A percentile compares a stretch with the other conserved stretches of the same genome.
phyloP scores from a whole-genome alignment of 2,329 filamentous ascomycete species.

The Colletotrichum costaricense region DNA sequence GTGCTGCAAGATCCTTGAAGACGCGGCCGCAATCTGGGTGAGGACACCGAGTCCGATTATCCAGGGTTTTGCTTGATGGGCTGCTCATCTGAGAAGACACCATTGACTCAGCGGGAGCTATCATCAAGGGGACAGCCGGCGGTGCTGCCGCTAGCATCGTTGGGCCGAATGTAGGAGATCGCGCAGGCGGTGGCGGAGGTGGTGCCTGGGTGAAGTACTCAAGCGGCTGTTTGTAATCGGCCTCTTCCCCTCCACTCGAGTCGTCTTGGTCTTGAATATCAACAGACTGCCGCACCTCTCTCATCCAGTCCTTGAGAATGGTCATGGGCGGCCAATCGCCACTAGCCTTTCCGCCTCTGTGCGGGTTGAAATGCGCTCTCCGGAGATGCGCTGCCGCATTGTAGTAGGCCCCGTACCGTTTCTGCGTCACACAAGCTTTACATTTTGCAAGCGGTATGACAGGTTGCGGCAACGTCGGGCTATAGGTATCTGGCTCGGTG shows the following conservation, averaged over 20 bases:
- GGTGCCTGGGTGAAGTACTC: conserved; percentile 29
- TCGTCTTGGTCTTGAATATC: conserved; percentile 58
- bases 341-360: conserved; percentile 66
- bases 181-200: conserved; percentile 20
- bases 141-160: conserved; percentile 24
- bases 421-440: conserved; percentile 67
- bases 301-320: conserved; percentile 70
- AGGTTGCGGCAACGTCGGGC: conserved; percentile 55
- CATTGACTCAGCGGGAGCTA: conserved; percentile 20
- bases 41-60: conserved; percentile 63
- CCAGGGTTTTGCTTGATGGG: conserved; percentile 46
- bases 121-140: conserved; percentile 7
- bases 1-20: conserved; percentile 78
- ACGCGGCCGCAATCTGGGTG: conserved; percentile 69
- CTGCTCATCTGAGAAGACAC: conserved; percentile 38
- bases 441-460: conserved; percentile 64
- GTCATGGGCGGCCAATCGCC: conserved; percentile 70
- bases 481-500: conserved; percentile 57
- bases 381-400: conserved; percentile 69
- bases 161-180: conserved; percentile 22
- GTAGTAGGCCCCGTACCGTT: conserved; percentile 69
- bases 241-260: conserved; percentile 64
- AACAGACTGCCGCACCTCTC: conserved; percentile 64
- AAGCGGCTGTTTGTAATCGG: conserved; percentile 26
- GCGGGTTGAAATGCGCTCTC: conserved; percentile 67